Percentiles rank a stretch among this genome's conserved stretches.
Conservation (phyloP, 169 alveolate genomes). For the Plasmodium fragile region DNA sequence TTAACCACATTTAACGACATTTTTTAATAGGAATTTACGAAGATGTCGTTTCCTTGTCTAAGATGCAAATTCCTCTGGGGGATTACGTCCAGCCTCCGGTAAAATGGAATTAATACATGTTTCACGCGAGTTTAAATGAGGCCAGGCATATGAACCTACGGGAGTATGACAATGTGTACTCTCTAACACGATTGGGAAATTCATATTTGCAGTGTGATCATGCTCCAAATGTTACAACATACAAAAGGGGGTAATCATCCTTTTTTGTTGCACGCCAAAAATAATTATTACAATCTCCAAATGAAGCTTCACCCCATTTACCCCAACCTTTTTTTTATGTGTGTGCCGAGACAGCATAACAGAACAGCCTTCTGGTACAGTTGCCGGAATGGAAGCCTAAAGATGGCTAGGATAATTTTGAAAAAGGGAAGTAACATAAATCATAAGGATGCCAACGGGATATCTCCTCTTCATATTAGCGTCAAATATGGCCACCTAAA, state of each 20-base stretch:
- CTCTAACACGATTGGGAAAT: not conserved
- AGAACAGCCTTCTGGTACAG: conserved; percentile 71
- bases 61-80: conserved; percentile 53
- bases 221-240: not conserved
- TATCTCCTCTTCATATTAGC: conserved; percentile 68
- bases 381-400: conserved; percentile 66
- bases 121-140: not conserved
- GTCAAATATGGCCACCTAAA: conserved; percentile 50
- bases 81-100: conserved; percentile 74
- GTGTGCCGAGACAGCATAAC: conserved; percentile 13
- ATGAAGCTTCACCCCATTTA: not conserved
- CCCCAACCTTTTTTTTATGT: not conserved
- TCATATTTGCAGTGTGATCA: not conserved
- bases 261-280: not conserved
- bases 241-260: not conserved
- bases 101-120: not conserved
- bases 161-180: not conserved
- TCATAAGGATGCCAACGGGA: conserved; percentile 64
- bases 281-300: too few relatives aligned
- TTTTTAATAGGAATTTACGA: conserved; percentile 50
- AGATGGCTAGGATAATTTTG: conserved; percentile 64
- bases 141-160: not conserved
- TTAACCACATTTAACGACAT: not conserved
- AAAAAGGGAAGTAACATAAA: conserved; percentile 70
- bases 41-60: conserved; percentile 68